Conservation (phyloP, 129 eudicot genomes). For the Pseudognaphalium luteoalbum region DNA sequence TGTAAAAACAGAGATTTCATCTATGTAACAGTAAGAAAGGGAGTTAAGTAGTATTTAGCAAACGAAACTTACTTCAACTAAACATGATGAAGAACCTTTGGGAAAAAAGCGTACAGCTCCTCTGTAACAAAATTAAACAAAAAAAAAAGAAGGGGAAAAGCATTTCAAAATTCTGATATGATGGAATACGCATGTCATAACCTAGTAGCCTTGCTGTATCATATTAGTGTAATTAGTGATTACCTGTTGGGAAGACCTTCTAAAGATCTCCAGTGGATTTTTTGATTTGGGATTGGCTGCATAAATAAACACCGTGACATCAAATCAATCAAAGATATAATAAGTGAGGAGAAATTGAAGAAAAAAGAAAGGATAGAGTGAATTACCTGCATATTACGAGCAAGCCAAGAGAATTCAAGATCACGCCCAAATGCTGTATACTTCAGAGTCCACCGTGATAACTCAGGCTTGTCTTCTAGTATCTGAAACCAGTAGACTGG, state of each 20-base stretch:
- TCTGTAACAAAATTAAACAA: conserved; percentile 40
- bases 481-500: conserved; percentile 44
- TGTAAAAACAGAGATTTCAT: conserved; percentile 33
- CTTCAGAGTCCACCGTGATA: conserved; percentile 93
- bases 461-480: conserved; percentile 85
- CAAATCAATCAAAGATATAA: background rate
- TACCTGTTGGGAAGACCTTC: conserved; percentile 99
- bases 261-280: conserved; percentile 95
- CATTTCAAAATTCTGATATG: conserved; percentile 16
- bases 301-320: conserved; percentile 25
- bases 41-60: conserved; percentile 6
- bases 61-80: conserved; percentile 73
- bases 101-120: conserved; percentile 97
- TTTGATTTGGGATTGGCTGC: conserved; percentile 96
- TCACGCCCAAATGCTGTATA: conserved; percentile 89
- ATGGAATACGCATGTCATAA: background rate
- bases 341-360: conserved; percentile 4
- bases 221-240: background rate
- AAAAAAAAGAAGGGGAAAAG: conserved; percentile 2
- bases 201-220: background rate
- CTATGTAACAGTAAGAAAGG: background rate
- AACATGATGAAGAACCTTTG: conserved; percentile 76
- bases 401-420: conserved; percentile 97
- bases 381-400: conserved; percentile 94
- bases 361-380: background rate